Conservation (phyloP, 1,284 basidiomycete species). For the Termitomyces sp. region DNA sequence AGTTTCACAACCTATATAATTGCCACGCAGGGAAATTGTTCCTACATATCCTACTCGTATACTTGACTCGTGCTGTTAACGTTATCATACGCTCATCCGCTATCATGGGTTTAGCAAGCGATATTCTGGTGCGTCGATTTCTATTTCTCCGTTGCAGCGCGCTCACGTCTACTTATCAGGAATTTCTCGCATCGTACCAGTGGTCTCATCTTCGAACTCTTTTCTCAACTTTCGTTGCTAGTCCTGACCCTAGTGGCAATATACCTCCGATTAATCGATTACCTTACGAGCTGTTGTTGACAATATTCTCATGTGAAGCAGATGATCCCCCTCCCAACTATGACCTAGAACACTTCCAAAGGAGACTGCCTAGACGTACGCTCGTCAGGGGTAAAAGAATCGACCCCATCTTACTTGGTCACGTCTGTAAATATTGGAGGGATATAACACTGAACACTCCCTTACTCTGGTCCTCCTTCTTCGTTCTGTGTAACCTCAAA, state of each 20-base stretch:
- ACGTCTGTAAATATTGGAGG: constrained; percentile 6
- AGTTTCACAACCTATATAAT: not conserved
- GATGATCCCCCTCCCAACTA: not conserved
- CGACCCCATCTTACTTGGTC: constrained; percentile 3
- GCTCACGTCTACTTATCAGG: not conserved
- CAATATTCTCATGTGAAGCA: constrained; percentile 1
- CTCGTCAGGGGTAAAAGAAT: not conserved
- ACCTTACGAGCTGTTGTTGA: not conserved
- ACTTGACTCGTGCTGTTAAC: not conserved
- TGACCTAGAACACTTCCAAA: not conserved
- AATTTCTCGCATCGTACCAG: not conserved
- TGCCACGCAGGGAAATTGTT: not conserved
- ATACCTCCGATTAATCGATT: constrained; percentile 1
- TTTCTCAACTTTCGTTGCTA: not conserved
- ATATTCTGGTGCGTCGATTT: not conserved
- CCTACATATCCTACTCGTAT: too few species aligned
- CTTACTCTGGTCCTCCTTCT: constrained; percentile 2
- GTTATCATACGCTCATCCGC: not conserved
- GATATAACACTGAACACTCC: not conserved
- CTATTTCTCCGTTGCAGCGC: not conserved
- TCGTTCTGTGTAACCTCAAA: constrained; percentile 1
- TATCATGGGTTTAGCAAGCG: not conserved
- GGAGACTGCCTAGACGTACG: not conserved
- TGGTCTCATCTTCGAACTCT: not conserved
- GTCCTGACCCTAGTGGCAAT: not conserved